These are phyloP conservation scores for Aspergillus neoniger DNA, from an alignment of 2,329 filamentous ascomycete genomes.

Conservation along the genomic window DNA sequence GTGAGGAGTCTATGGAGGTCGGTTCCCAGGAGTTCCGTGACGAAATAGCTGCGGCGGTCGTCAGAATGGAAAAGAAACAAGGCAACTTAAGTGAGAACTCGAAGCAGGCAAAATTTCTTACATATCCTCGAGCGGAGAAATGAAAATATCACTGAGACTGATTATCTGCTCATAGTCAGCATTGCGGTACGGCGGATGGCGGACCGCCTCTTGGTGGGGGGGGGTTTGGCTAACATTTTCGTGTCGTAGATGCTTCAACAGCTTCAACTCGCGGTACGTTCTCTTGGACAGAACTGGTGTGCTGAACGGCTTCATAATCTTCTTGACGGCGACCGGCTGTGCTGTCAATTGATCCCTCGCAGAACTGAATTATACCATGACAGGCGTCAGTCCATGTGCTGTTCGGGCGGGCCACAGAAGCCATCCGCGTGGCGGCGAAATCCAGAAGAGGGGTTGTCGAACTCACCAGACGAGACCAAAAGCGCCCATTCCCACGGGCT, in stretches of 20 bases:
- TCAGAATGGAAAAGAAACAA: constrained; percentile 3
- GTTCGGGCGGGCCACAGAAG: not conserved
- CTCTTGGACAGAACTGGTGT: constrained; percentile 97
- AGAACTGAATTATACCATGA: constrained; percentile 61
- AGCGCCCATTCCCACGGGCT: constrained; percentile 98
- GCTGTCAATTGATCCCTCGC: constrained; percentile 96
- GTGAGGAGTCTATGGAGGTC: constrained; percentile 94
- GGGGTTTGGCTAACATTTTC: constrained; percentile 73
- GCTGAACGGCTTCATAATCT: constrained; percentile 99
- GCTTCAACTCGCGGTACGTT: constrained; percentile 95
- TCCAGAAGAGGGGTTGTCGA: constrained; percentile 17
- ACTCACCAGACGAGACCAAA: constrained; percentile 96
- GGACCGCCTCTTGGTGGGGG: not conserved
- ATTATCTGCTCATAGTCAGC: constrained; percentile 68
- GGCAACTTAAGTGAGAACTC: not conserved
- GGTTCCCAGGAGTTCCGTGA: constrained; percentile 95
- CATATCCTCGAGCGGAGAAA: constrained; percentile 98
- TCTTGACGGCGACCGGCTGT: constrained; percentile 97
- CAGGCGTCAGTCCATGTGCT: constrained; percentile 16
- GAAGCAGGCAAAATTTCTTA: constrained; percentile 50
- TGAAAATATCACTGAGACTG: constrained; percentile 98
- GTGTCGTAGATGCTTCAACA: constrained; percentile 93
- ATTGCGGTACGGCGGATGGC: not conserved
- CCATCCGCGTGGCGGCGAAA: constrained; percentile 12
- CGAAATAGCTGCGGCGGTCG: constrained; percentile 73